phyloP scores from a whole-genome alignment of 2,329 filamentous ascomycete genomes.

The Pseudogymnoascus sp. region DNA sequence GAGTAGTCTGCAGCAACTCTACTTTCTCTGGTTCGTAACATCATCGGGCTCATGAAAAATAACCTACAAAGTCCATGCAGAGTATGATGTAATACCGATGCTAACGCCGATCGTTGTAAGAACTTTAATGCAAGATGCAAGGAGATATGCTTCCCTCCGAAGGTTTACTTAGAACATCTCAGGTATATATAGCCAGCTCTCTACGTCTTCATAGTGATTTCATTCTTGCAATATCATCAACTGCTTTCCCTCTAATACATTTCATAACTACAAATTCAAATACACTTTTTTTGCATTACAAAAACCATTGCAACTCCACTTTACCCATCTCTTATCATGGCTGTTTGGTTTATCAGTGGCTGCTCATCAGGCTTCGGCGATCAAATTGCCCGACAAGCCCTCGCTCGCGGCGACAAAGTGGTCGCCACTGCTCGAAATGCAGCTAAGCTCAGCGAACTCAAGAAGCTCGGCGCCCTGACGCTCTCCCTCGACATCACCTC shows the following conservation, averaged over 20 bases:
- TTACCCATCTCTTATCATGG: neutral
- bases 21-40: neutral
- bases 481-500: slow-evolving; percentile 36
- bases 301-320: neutral
- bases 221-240: neutral
- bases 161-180: neutral
- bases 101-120: neutral
- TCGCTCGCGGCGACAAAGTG: slow-evolving; percentile 37
- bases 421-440: slow-evolving; percentile 39
- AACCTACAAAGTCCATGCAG: neutral
- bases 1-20: neutral
- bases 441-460: slow-evolving; percentile 29
- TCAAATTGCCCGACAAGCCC: slow-evolving; percentile 34
- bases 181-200: neutral
- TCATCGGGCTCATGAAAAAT: neutral
- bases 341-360: slow-evolving; percentile 43
- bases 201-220: neutral
- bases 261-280: neutral
- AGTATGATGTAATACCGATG: neutral
- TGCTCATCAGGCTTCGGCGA: slow-evolving; percentile 39
- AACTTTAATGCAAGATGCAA: neutral
- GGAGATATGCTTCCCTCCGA: slow-evolving; percentile 7
- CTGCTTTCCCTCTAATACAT: neutral
- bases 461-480: slow-evolving; percentile 29
- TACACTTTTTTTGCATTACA: neutral